These are phyloP conservation scores for Mycena maculata DNA, from an alignment of 768 basidiomycete species.

Conservation along the genomic window DNA sequence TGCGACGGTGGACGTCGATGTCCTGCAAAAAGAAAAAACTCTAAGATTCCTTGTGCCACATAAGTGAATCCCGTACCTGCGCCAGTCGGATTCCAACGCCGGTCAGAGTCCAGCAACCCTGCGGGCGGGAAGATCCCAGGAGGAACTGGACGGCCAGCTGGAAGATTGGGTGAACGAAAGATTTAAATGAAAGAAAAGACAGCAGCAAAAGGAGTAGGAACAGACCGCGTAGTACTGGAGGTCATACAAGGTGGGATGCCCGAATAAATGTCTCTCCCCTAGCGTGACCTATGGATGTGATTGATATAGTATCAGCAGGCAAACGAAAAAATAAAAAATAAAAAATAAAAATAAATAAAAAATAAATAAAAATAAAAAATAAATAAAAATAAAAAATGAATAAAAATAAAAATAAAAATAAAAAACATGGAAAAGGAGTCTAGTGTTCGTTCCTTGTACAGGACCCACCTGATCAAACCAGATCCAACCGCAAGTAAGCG, in stretches of 20 bases:
- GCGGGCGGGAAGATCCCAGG: constrained; percentile 68
- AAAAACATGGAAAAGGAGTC: no score
- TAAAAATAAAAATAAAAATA: no score
- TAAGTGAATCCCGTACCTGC: constrained; percentile 8
- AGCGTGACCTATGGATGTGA: no score
- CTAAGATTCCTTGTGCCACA: no score
- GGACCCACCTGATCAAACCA: constrained; percentile 71
- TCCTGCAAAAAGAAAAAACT: constrained; percentile 22
- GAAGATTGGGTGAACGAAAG: constrained; percentile 16
- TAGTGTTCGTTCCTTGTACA: no score
- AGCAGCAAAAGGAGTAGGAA: background rate
- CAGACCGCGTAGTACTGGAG: constrained; percentile 74
- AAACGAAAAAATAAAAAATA: no score
- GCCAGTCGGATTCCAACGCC: constrained; percentile 52
- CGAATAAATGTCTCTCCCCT: constrained; percentile 70
- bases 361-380: no score
- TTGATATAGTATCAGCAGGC: no score
- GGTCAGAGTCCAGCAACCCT: constrained; percentile 75
- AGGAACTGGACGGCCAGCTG: constrained; percentile 67
- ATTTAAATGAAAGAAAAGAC: no score
- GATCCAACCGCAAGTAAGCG: constrained; percentile 68
- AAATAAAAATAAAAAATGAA: no score
- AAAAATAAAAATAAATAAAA: no score
- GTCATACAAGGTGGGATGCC: constrained; percentile 76
- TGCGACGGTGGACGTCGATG: constrained; percentile 38